These are phyloP conservation scores for Tolypocladium inflatum DNA, from an alignment of 2,329 filamentous ascomycete genomes.

Conservation along the genomic window DNA sequence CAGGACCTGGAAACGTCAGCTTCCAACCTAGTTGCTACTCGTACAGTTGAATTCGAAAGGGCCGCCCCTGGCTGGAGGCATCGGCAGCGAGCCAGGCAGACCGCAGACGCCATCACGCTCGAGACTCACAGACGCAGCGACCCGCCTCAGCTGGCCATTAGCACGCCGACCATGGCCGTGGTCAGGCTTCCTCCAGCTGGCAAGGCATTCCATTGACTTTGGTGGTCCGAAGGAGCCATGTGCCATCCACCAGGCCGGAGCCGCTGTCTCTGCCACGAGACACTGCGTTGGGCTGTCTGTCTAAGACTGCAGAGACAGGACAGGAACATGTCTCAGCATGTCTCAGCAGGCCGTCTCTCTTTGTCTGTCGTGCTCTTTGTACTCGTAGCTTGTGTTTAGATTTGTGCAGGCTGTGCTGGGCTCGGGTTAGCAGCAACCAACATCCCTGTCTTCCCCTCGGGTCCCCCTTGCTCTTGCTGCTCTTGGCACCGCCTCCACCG, in stretches of 20 bases:
- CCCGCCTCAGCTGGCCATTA: not conserved
- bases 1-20: not conserved
- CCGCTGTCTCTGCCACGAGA: no score
- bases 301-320: not conserved
- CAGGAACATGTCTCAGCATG: not conserved
- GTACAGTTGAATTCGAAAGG: no score
- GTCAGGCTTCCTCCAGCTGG: not conserved
- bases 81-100: not conserved
- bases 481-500: not conserved
- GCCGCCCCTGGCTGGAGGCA: no score
- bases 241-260: not conserved
- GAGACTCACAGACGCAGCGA: not conserved
- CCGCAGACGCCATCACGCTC: no score
- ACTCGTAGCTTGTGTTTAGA: no score
- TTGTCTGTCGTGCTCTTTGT: no score
- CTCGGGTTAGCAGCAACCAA: not conserved
- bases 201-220: not conserved
- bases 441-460: not conserved
- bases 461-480: not conserved
- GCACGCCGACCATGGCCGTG: not conserved
- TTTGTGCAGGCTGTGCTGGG: no score
- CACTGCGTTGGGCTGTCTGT: not conserved
- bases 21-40: no score
- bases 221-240: not conserved
- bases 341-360: not conserved